Conservation (phyloP, 768 basidiomycete genomes). For the Termitomyces sp. region DNA sequence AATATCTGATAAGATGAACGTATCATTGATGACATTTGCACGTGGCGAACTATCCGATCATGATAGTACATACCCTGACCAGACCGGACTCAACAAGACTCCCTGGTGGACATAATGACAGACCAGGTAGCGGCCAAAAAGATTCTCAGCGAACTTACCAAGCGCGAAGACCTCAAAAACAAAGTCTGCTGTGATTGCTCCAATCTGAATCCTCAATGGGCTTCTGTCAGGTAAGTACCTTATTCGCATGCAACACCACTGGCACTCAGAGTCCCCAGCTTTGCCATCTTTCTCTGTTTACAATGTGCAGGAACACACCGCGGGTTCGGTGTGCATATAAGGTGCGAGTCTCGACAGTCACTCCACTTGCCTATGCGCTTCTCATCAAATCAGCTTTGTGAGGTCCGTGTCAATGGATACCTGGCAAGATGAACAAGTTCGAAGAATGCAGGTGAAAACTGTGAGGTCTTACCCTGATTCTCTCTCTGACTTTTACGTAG, state of each 20-base stretch:
- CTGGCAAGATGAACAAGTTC: conserved; percentile 87
- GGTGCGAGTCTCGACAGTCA: conserved; percentile 31
- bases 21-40: neutral
- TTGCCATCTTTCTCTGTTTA: conserved; percentile 87
- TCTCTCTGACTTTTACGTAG: conserved; percentile 28
- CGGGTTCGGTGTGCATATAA: conserved; percentile 93
- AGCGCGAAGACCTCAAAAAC: conserved; percentile 68
- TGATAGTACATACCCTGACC: neutral
- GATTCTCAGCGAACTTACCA: conserved; percentile 69
- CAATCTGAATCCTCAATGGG: conserved; percentile 96
- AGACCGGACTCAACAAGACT: neutral
- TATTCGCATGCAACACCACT: conserved; percentile 1
- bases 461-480: neutral
- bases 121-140: conserved; percentile 68
- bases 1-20: neutral
- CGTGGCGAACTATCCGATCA: neutral
- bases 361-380: conserved; percentile 8
- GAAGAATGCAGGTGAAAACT: conserved; percentile 73
- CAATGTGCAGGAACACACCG: conserved; percentile 83
- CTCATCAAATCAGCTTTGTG: conserved; percentile 60
- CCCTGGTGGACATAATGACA: conserved; percentile 27
- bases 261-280: conserved; percentile 35
- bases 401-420: conserved; percentile 96
- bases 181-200: conserved; percentile 76
- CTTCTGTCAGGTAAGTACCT: conserved; percentile 62